These are phyloP conservation scores for Diaporthe aspalathi DNA, from an alignment of 2,329 filamentous ascomycete genomes.

Conservation along the genomic window DNA sequence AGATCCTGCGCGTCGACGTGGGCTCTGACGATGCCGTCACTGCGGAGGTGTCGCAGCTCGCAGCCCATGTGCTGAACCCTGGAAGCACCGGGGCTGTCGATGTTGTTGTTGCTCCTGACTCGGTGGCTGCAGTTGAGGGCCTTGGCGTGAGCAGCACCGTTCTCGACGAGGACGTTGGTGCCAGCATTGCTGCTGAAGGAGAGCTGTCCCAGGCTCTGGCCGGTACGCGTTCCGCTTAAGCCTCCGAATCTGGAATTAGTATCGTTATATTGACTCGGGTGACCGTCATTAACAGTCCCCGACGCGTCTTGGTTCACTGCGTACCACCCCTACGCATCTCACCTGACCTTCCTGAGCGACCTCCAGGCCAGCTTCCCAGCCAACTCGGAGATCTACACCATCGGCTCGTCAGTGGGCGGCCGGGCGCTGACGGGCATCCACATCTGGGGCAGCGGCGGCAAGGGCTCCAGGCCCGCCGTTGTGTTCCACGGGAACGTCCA, in stretches of 20 bases:
- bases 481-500: conserved; percentile 65
- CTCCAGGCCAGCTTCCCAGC: conserved; percentile 57
- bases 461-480: conserved; percentile 60
- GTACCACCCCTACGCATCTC: conserved; percentile 65
- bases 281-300: conserved; percentile 50
- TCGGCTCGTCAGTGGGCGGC: conserved; percentile 59
- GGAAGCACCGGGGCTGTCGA: conserved; percentile 37
- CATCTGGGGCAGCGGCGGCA: conserved; percentile 60
- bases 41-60: conserved; percentile 2
- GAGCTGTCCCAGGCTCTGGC: conserved; percentile 13
- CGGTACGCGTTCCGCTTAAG: not conserved
- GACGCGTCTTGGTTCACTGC: conserved; percentile 60
- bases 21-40: conserved; percentile 46
- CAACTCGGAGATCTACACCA: conserved; percentile 60
- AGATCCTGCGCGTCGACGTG: conserved; percentile 55
- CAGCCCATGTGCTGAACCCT: conserved; percentile 17
- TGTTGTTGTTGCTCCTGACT: conserved; percentile 43
- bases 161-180: conserved; percentile 43
- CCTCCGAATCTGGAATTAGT: not conserved
- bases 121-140: conserved; percentile 43
- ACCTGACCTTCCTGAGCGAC: conserved; percentile 59
- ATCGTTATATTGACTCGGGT: not conserved
- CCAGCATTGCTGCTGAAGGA: conserved; percentile 42
- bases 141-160: conserved; percentile 42
- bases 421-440: conserved; percentile 70